Conservation (phyloP, 805 yeast genomes). For the Lachancea sp. region DNA sequence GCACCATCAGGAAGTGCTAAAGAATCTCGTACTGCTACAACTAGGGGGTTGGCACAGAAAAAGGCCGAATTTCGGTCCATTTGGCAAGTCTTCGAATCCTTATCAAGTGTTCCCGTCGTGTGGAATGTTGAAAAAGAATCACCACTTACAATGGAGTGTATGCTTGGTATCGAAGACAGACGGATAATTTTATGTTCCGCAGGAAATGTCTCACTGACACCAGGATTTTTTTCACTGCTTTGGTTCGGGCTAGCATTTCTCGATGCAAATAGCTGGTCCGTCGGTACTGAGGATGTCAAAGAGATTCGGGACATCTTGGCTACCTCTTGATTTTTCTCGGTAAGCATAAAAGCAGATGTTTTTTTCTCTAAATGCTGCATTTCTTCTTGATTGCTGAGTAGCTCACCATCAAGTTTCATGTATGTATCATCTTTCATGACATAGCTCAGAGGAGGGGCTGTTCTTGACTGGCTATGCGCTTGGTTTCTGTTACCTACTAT, state of each 20-base stretch:
- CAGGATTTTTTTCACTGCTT: background rate
- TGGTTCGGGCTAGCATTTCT: constrained; percentile 20
- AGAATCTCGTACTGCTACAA: background rate
- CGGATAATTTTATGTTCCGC: constrained; percentile 5
- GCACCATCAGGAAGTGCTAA: constrained; percentile 1
- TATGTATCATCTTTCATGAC: constrained; percentile 12
- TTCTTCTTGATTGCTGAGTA: constrained; percentile 13
- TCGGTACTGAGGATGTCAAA: constrained; percentile 17
- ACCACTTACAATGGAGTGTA: constrained; percentile 24
- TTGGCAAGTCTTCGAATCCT: background rate
- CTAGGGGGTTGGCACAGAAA: background rate
- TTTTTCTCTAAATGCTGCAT: constrained; percentile 13
- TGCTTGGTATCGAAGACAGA: constrained; percentile 27
- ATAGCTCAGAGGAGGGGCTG: background rate
- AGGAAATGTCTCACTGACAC: background rate
- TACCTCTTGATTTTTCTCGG: background rate
- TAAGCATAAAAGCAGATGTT: background rate
- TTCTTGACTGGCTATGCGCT: background rate
- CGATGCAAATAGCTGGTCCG: constrained; percentile 22
- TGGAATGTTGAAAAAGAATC: constrained; percentile 17
- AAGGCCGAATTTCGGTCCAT: background rate
- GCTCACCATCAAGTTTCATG: constrained; percentile 3
- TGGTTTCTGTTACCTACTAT: constrained; percentile 10
- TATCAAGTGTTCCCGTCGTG: constrained; percentile 10
- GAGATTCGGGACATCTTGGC: background rate